Evolutionary conservation across 192 early-diverging fungal genomes (phyloP).

Genomic region (Linnemannia zychae): DNA sequence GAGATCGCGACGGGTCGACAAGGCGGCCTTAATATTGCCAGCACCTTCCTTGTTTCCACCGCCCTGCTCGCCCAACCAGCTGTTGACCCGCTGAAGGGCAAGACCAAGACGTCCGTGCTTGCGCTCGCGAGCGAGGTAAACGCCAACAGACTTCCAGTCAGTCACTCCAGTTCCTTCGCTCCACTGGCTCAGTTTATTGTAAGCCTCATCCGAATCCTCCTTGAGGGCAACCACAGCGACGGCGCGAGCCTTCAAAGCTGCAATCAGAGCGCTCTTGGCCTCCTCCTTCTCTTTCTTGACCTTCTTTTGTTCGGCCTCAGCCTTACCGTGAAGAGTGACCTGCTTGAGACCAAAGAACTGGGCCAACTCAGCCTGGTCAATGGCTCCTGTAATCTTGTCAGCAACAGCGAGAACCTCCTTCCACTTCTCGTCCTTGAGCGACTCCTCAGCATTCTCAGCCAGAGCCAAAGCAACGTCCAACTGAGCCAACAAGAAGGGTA

Average conservation of each 20-base stretch:
- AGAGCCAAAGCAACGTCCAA: slow-evolving; percentile 70
- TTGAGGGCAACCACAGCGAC: slow-evolving; percentile 64
- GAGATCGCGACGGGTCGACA: slow-evolving; percentile 67
- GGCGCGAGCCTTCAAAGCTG: slow-evolving; percentile 74
- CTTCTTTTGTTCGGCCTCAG: slow-evolving; percentile 69
- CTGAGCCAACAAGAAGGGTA: slow-evolving; percentile 68
- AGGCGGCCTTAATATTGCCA: slow-evolving; percentile 68
- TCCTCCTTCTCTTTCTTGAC: slow-evolving; percentile 80
- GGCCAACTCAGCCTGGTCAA: slow-evolving; percentile 74
- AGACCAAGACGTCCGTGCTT: slow-evolving; percentile 69
- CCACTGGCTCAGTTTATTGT: slow-evolving; percentile 74
- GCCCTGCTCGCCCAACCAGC: slow-evolving; percentile 74
- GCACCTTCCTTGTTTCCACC: slow-evolving; percentile 61
- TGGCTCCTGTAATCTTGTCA: slow-evolving; percentile 69
- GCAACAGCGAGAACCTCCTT: slow-evolving; percentile 66
- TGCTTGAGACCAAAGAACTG: slow-evolving; percentile 73
- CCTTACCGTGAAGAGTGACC: slow-evolving; percentile 49
- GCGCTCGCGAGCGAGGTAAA: slow-evolving; percentile 70
- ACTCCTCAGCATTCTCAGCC: slow-evolving; percentile 61
- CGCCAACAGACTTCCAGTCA: slow-evolving; percentile 67
- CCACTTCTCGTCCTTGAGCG: slow-evolving; percentile 60
- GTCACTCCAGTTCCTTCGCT: slow-evolving; percentile 64
- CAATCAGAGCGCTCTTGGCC: slow-evolving; percentile 74
- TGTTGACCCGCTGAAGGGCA: slow-evolving; percentile 81
- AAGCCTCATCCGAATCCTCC: slow-evolving; percentile 65